Evolutionary conservation across 805 yeast genomes (phyloP), one percentile per base, ranked within the genome.

Genomic region (Zygotorulaspora danielsina): DNA sequence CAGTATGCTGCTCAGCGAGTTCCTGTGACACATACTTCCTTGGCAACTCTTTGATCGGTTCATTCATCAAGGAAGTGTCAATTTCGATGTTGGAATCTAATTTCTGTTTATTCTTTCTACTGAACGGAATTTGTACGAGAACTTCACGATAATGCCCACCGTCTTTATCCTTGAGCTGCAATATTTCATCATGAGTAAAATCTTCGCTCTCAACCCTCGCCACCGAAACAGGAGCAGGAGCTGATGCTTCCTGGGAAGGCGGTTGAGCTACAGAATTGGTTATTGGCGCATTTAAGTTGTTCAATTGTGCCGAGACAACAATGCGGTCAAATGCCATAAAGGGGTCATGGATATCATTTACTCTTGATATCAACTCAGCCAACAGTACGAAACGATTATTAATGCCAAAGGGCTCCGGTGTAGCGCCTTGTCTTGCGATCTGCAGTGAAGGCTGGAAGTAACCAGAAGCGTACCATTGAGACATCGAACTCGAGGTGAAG

Each of bases 401-500:
- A 26, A 59, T 51, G 18, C 54, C 55, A 24, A 57, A 54, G 4
- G 65, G 61, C 25, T 55, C 60, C 8, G 42, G 36, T 10, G 54
- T 28, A 11, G 51, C 45, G 17, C 51, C 51, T 7, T 55, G 71
- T 16, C 90, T 72, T 29, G 79, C 69, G 38, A 88, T 68, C 36
- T 67, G 69, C 50, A 86, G 66, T 45, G 72, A 74, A 11, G 70
- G 71, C 38, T 70, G 71, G 49, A 85, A 71, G 64, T 79, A 84
- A 2, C 80, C 78, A 30, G 73, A 73, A 8, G 73, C 60, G 44
- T 75, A 76, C 96, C 96, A 87, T 35, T 70, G 77, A 49, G 83
- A 86, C 96, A 87, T 87, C 61, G 75, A 64, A 24, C 63, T 59
- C 2, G 90, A 84, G 27, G 71, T 70, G 63, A 86, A 87, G 2